Conservation (phyloP, 2,329 filamentous ascomycete species). For the Tolypocladium album region DNA sequence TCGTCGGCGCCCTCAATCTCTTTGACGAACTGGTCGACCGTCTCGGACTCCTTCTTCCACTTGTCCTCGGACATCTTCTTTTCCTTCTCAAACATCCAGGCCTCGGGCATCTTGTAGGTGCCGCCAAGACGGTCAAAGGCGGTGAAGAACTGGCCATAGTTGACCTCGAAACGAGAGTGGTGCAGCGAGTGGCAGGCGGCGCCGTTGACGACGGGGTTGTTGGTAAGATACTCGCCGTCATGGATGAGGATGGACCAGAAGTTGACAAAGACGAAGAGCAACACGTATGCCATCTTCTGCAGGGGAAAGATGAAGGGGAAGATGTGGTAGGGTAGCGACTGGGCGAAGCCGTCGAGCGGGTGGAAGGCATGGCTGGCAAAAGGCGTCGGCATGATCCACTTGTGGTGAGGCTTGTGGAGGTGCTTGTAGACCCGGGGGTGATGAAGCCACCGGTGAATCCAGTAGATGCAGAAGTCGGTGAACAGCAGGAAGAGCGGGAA, state of each 20-base stretch:
- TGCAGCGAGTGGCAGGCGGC: slow-evolving; percentile 79
- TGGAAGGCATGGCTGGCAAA: slow-evolving; percentile 93
- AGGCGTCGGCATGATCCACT: slow-evolving; percentile 98
- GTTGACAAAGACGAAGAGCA: slow-evolving; percentile 85
- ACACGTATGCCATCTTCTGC: slow-evolving; percentile 80
- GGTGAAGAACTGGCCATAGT: slow-evolving; percentile 92
- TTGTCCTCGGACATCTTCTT: slow-evolving; percentile 73
- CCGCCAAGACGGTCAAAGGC: slow-evolving; percentile 82
- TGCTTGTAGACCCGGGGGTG: slow-evolving; percentile 68
- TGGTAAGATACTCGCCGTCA: slow-evolving; percentile 87
- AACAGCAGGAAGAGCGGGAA: slow-evolving; percentile 83
- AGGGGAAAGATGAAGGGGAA: slow-evolving; percentile 90
- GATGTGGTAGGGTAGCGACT: slow-evolving; percentile 84
- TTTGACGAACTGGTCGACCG: slow-evolving; percentile 66
- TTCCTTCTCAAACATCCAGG: slow-evolving; percentile 74
- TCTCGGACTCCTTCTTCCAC: slow-evolving; percentile 67
- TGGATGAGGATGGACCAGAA: slow-evolving; percentile 96
- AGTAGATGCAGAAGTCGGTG: slow-evolving; percentile 85
- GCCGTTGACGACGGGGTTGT: slow-evolving; percentile 86
- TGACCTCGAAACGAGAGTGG: slow-evolving; percentile 50
- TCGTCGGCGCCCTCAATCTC: slow-evolving; percentile 54
- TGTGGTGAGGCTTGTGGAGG: slow-evolving; percentile 96
- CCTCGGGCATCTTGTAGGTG: slow-evolving; percentile 78
- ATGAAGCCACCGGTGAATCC: slow-evolving; percentile 80
- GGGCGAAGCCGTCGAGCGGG: slow-evolving; percentile 80